Evolutionary conservation across 1,284 basidiomycete genomes (phyloP).

Genomic region (Cryptococcus wingfieldii): DNA sequence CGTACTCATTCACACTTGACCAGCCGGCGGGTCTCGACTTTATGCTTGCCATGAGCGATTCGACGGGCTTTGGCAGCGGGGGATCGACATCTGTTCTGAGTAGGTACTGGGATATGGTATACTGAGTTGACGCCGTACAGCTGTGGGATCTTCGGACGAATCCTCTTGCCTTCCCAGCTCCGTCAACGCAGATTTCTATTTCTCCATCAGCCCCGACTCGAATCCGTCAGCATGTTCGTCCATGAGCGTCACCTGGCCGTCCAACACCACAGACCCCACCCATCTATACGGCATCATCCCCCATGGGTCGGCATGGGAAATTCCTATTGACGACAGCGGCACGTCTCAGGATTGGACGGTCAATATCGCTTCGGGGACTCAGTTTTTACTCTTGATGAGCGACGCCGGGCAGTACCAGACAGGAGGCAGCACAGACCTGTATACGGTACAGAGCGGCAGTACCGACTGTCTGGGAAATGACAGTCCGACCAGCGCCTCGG

Average conservation of each 20-base stretch:
- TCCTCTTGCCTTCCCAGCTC: constrained; percentile 27
- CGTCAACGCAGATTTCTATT: constrained; percentile 35
- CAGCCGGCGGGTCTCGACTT: constrained; percentile 37
- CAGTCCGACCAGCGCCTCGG: constrained; percentile 18
- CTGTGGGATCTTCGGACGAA: constrained; percentile 32
- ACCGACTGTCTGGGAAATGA: constrained; percentile 26
- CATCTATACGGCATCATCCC: constrained; percentile 38
- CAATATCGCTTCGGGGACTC: constrained; percentile 31
- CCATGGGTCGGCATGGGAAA: constrained; percentile 31
- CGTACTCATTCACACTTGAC: constrained; percentile 28
- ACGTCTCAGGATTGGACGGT: constrained; percentile 32
- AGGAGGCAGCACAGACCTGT: constrained; percentile 33
- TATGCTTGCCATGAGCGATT: constrained; percentile 37
- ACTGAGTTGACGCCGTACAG: constrained; percentile 5
- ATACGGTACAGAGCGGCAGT: constrained; percentile 23
- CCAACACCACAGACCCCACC: constrained; percentile 31
- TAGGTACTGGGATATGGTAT: constrained; percentile 11
- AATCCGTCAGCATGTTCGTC: constrained; percentile 29
- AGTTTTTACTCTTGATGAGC: constrained; percentile 39
- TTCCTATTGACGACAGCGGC: constrained; percentile 28
- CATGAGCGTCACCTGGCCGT: constrained; percentile 31
- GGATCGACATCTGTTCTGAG: constrained; percentile 37
- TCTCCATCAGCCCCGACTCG: constrained; percentile 27
- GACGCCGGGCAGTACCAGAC: constrained; percentile 34
- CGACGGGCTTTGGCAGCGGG: constrained; percentile 35